Evolutionary conservation across 2,329 filamentous ascomycete genomes (phyloP), one percentile per base, ranked within the genome.

Genomic region (Tolypocladium endophyticum): DNA sequence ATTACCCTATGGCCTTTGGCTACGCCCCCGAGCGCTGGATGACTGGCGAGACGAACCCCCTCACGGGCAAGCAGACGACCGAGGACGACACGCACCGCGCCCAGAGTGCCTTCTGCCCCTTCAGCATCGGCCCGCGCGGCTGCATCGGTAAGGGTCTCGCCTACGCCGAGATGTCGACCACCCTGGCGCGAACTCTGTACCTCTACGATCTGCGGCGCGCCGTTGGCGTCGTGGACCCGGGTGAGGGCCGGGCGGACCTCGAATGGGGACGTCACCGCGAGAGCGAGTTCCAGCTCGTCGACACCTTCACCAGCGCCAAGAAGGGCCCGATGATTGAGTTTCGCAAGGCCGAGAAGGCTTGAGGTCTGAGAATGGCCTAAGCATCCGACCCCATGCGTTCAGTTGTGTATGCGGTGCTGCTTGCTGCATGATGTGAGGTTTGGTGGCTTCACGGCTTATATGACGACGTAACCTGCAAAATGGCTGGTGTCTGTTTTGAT

Each of bases 301-400:
- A 92, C 69, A 87, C 83, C 23, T 91, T 92, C 72, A 89, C 88
- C 38, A 88, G 86, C 66, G 76, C 82, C 66, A 92, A 90, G 76
- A 81, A 88, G 67, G 88, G 88, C 0, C 85, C 86, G 0, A 78
- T 88, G 74, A 76, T 90, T 60, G 83, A 89, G 74, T 87, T 87
- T 66, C 68, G 72, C 56, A 70, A 65, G 64, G 71, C 64, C 9
- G 65, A 69, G 30, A 63, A 61, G 59, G 57, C 61, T 39, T 65
- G 57, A 61, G 28, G 20, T 23, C 50, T 54, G 30, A 54, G 50
- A 35, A 23, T 16, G 50, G 11, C 50, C 25, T 2, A 1, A 28
- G 50, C 28, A 9, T 20, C 6, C 2, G 25, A 14, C 45, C 25
- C 16, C 18, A 50, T 50, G 11, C 30, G 5, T 47, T 4, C 43